Evolutionary conservation across 345 rosid genomes (phyloP).

Genomic region (Acer saccharum): DNA sequence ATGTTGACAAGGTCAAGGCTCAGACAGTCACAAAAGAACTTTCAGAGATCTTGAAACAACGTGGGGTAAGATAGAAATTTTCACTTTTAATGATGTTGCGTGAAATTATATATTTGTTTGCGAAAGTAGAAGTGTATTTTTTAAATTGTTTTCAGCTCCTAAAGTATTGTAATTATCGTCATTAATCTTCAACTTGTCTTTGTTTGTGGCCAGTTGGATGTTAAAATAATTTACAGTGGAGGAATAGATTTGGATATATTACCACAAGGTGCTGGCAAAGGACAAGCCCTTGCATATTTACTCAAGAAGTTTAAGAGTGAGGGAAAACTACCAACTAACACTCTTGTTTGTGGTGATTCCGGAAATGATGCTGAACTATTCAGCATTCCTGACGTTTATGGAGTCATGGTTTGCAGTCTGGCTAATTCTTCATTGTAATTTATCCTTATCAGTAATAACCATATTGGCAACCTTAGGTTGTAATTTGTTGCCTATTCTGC

Average conservation of each 20-base stretch:
- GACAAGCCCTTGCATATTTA: slow-evolving; percentile 94
- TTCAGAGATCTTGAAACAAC: slow-evolving; percentile 59
- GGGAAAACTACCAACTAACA: slow-evolving; percentile 73
- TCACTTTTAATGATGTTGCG: not conserved
- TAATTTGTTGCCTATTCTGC: slow-evolving; percentile 4
- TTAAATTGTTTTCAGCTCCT: slow-evolving; percentile 9
- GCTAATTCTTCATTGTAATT: slow-evolving; percentile 5
- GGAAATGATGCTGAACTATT: slow-evolving; percentile 98
- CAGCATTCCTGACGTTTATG: slow-evolving; percentile 86
- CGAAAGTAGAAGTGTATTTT: not conserved
- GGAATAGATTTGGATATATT: slow-evolving; percentile 95
- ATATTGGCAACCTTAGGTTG: not conserved
- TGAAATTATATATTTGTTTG: slow-evolving; percentile 1
- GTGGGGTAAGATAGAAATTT: slow-evolving; percentile 56
- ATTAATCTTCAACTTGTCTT: not conserved
- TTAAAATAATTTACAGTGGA: slow-evolving; percentile 91
- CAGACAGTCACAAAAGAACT: slow-evolving; percentile 57
- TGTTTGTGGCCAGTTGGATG: slow-evolving; percentile 67
- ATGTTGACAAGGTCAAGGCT: slow-evolving; percentile 82
- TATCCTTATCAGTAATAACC: not conserved
- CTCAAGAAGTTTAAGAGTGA: slow-evolving; percentile 69
- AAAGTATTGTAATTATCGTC: not conserved
- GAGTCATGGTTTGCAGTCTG: slow-evolving; percentile 77
- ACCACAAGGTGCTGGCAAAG: slow-evolving; percentile 98
- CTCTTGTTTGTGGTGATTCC: slow-evolving; percentile 98